Percentiles rank a stretch among this genome's conserved stretches.
These are phyloP conservation scores for Arabidopsis lyrata DNA, from an alignment of 441 rosid genomes.

Conservation along the genomic window DNA sequence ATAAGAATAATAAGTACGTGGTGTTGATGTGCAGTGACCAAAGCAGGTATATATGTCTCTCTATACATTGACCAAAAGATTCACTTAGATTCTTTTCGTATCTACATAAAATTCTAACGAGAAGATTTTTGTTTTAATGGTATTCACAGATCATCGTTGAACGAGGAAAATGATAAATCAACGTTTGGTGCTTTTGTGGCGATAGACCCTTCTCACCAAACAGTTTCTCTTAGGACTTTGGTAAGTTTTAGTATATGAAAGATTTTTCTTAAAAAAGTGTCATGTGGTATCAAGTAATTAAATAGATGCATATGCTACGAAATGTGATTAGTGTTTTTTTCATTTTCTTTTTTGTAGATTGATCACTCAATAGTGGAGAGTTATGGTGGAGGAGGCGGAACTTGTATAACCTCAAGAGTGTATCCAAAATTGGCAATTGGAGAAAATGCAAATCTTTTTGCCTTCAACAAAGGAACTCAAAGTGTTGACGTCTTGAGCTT, in stretches of 20 bases:
- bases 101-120: background rate
- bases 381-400: constrained; percentile 73
- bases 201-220: constrained; percentile 54
- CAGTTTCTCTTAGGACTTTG: constrained; percentile 70
- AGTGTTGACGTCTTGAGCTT: constrained; percentile 51
- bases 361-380: constrained; percentile 87
- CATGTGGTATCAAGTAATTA: background rate
- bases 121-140: background rate
- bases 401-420: constrained; percentile 77
- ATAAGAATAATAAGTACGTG: constrained; percentile 29
- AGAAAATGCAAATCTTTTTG: constrained; percentile 53
- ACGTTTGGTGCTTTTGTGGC: constrained; percentile 68
- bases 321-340: background rate
- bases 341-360: constrained; percentile 44
- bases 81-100: background rate
- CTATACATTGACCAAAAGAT: background rate
- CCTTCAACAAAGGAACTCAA: constrained; percentile 68
- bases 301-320: background rate
- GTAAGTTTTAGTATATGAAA: constrained; percentile 48
- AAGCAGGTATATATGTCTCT: constrained; percentile 51
- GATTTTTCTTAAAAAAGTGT: background rate
- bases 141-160: constrained; percentile 56
- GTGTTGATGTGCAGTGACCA: constrained; percentile 91
- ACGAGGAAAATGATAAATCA: constrained; percentile 55
- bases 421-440: constrained; percentile 65